phyloP scores from a whole-genome alignment of 2,329 filamentous ascomycete genomes.

The Lasiodiplodia sp. region DNA sequence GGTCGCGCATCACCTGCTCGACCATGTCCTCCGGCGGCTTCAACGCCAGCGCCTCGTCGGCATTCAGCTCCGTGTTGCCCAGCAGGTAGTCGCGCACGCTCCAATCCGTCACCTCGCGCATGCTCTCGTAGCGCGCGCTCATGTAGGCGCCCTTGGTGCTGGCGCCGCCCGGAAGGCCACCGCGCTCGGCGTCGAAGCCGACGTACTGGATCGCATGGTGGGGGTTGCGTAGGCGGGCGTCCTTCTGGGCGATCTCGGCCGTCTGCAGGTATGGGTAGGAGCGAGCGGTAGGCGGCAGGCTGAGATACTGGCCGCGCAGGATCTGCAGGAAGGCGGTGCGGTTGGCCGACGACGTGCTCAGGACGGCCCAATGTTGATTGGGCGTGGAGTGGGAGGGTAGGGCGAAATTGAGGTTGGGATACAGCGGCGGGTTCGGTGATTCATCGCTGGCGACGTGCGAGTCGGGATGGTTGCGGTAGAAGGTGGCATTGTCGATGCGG shows the following conservation, averaged over 20 bases:
- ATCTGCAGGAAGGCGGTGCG: conserved; percentile 85
- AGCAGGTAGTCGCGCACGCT: conserved; percentile 80
- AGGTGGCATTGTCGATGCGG: conserved; percentile 78
- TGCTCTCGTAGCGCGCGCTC: conserved; percentile 88
- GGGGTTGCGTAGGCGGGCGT: conserved; percentile 63
- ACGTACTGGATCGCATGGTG: conserved; percentile 83
- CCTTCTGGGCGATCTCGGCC: conserved; percentile 62
- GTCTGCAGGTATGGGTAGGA: conserved; percentile 80
- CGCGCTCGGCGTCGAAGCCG: conserved; percentile 81
- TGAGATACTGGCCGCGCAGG: conserved; percentile 77
- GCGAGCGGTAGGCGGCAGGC: conserved; percentile 76
- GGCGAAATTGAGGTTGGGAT: conserved; percentile 73
- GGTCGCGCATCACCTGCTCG: conserved; percentile 70
- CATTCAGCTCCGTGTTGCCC: conserved; percentile 84
- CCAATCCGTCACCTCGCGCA: conserved; percentile 86
- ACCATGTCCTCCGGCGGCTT: conserved; percentile 38
- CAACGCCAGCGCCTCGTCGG: conserved; percentile 55
- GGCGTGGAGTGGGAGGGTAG: conserved; percentile 65
- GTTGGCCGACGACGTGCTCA: conserved; percentile 79
- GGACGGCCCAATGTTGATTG: conserved; percentile 78
- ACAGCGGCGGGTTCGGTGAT: conserved; percentile 71
- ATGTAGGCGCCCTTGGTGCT: conserved; percentile 68
- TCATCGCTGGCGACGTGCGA: conserved; percentile 48
- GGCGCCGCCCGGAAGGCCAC: conserved; percentile 65
- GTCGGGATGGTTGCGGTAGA: conserved; percentile 77